Conservation (phyloP, 345 rosid genomes). For the Rhodamnia rubescens region DNA sequence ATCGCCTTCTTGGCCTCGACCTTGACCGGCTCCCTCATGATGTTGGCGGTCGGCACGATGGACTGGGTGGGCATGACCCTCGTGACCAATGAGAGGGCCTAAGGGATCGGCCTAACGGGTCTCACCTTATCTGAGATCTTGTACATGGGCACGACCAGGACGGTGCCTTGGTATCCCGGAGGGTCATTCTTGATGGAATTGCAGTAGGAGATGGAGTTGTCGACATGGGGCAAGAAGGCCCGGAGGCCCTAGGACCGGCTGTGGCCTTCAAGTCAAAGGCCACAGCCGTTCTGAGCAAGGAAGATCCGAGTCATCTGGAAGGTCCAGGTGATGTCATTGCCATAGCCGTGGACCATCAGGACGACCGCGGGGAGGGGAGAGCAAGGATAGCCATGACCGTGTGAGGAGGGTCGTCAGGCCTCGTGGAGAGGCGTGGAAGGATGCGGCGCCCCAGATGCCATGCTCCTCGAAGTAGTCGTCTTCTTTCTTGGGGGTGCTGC, state of each 20-base stretch:
- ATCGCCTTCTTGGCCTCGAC: constrained; percentile 45
- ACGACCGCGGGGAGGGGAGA: constrained; percentile 46
- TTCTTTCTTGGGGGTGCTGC: constrained; percentile 45
- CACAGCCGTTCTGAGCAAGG: constrained; percentile 11
- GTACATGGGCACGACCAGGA: constrained; percentile 80
- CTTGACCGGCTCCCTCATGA: constrained; percentile 43
- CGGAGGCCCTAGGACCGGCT: constrained; percentile 33
- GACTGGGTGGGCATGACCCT: constrained; percentile 53
- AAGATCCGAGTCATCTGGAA: constrained; percentile 27
- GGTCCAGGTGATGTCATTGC: constrained; percentile 74
- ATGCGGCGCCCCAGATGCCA: constrained; percentile 37
- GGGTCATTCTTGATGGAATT: constrained; percentile 25
- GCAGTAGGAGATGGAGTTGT: constrained; percentile 43
- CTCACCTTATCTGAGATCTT: constrained; percentile 57
- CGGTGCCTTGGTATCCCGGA: constrained; percentile 40
- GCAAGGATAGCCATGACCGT: constrained; percentile 57
- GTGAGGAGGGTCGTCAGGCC: constrained; percentile 55
- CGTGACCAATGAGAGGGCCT: constrained; percentile 31
- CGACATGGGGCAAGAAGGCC: constrained; percentile 51
- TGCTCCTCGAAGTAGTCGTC: constrained; percentile 41
- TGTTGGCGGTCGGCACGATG: constrained; percentile 57
- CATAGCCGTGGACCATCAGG: constrained; percentile 66
- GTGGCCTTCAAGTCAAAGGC: constrained; percentile 69
- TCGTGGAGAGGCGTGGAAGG: constrained; percentile 59
- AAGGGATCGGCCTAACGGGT: constrained; percentile 73